phyloP scores from a whole-genome alignment of 345 rosid species.

The Eucalyptus dawsonii region DNA sequence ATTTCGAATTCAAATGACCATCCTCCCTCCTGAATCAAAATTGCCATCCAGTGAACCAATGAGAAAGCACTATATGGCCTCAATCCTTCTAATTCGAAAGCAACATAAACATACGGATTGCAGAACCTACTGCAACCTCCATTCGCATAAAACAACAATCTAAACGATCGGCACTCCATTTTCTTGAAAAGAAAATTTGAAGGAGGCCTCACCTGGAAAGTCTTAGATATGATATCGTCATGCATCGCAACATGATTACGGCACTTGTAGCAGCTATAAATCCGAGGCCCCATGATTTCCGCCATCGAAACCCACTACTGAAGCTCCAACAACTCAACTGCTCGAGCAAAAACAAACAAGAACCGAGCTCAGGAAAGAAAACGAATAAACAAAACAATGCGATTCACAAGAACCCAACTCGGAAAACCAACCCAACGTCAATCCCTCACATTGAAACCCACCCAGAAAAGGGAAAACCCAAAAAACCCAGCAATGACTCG shows the following conservation, averaged over 20 bases:
- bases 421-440: background rate
- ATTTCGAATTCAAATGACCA: background rate
- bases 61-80: background rate
- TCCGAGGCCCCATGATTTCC: slow-evolving; percentile 56
- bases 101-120: background rate
- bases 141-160: background rate
- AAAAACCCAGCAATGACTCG: background rate
- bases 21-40: background rate
- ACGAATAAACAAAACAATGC: background rate
- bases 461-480: background rate
- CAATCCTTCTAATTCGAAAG: background rate
- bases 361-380: background rate
- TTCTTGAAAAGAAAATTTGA: background rate
- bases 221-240: slow-evolving; percentile 83
- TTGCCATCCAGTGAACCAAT: background rate
- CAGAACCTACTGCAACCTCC: background rate
- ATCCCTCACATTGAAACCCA: background rate
- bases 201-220: slow-evolving; percentile 63
- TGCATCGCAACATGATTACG: slow-evolving; percentile 80
- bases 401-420: background rate
- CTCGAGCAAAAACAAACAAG: background rate
- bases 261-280: slow-evolving; percentile 83
- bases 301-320: slow-evolving; percentile 30
- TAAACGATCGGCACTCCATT: background rate
- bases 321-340: background rate